Evolutionary conservation across 2,329 filamentous ascomycete genomes (phyloP).

Genomic region (Grosmannia penicillata): DNA sequence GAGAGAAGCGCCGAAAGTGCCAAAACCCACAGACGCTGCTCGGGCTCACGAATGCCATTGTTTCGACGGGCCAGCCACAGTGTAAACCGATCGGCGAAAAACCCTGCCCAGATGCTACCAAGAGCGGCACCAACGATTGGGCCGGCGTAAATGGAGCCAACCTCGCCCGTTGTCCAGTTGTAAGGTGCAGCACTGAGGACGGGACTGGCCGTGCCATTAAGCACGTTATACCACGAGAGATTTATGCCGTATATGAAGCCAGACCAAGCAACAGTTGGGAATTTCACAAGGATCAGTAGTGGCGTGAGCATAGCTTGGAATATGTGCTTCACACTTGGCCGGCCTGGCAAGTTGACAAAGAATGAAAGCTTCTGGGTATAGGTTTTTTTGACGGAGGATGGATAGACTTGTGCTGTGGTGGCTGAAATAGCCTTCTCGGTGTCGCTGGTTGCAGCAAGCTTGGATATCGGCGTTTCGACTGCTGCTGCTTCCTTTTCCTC

Average conservation of each 20-base stretch:
- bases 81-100: slow-evolving; percentile 10
- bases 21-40: slow-evolving; percentile 16
- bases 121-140: slow-evolving; percentile 12
- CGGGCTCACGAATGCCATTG: slow-evolving; percentile 20
- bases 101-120: slow-evolving; percentile 11
- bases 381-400: background rate
- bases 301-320: slow-evolving; percentile 8
- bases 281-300: slow-evolving; percentile 4
- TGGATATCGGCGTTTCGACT: no score
- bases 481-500: no score
- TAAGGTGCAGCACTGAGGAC: slow-evolving; percentile 12
- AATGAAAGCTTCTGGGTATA: slow-evolving; percentile 1
- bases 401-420: background rate
- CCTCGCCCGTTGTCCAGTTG: slow-evolving; percentile 10
- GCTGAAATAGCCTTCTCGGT: background rate
- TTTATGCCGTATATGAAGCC: slow-evolving; percentile 15
- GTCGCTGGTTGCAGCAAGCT: background rate
- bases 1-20: slow-evolving; percentile 10
- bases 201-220: slow-evolving; percentile 12
- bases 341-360: slow-evolving; percentile 7
- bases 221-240: slow-evolving; percentile 15
- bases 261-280: slow-evolving; percentile 8
- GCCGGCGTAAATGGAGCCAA: slow-evolving; percentile 11
- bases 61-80: slow-evolving; percentile 23
- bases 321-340: slow-evolving; percentile 10